Evolutionary conservation across 129 eudicot genomes (phyloP).

Genomic region (Flaveria sonorensis): DNA sequence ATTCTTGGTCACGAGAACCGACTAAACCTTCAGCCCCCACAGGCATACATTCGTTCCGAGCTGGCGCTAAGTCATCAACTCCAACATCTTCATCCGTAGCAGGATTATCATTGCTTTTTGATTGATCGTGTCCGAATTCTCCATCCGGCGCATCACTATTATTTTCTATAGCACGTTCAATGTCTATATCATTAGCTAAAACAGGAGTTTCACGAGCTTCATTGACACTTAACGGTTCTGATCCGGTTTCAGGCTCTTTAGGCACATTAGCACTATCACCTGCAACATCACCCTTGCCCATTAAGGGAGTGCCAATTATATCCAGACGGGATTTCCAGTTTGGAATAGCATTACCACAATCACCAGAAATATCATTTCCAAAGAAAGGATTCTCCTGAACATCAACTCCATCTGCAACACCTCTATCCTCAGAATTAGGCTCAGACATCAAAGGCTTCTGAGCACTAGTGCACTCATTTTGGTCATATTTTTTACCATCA

Average conservation of each 20-base stretch:
- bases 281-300: constrained; percentile 5
- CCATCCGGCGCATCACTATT: constrained; percentile 13
- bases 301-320: not conserved
- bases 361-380: constrained; percentile 14
- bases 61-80: constrained; percentile 20
- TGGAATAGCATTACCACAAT: constrained; percentile 10
- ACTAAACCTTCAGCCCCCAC: constrained; percentile 15
- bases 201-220: not conserved
- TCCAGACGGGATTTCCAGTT: not conserved
- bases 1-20: constrained; percentile 2
- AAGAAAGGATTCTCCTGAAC: constrained; percentile 7
- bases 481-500: no score
- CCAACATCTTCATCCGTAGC: constrained; percentile 10
- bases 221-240: constrained; percentile 12
- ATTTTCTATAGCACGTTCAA: constrained; percentile 12
- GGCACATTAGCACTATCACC: not conserved
- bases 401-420: not conserved
- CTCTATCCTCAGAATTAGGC: constrained; percentile 16
- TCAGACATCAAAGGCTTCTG: not conserved
- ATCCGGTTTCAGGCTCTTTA: constrained; percentile 24
- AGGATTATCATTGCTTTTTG: not conserved
- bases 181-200: not conserved
- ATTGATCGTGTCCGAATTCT: constrained; percentile 23
- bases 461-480: not conserved
- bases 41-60: constrained; percentile 19